These are phyloP conservation scores for Panicum virgatum DNA, from an alignment of 202 grass and related monocot genomes.

Conservation along the genomic window DNA sequence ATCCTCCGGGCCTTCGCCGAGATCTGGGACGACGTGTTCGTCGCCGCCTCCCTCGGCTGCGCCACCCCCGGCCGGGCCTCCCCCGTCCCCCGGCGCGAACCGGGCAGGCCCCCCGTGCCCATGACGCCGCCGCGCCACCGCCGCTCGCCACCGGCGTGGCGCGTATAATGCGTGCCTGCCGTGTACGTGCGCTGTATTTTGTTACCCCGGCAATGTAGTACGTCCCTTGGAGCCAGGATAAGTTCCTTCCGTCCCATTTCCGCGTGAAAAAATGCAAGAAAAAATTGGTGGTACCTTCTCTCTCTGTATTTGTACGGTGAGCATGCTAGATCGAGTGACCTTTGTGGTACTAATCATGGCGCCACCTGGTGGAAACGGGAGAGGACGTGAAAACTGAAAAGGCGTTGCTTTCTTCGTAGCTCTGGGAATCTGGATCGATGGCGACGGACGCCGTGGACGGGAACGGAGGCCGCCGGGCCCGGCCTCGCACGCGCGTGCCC, in stretches of 20 bases:
- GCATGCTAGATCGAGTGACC: neutral
- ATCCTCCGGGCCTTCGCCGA: conserved; percentile 82
- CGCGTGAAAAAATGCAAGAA: neutral
- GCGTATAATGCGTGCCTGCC: neutral
- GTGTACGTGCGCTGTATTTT: neutral
- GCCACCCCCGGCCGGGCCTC: neutral
- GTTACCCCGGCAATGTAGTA: neutral
- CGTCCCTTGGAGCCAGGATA: neutral
- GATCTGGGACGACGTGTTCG: conserved; percentile 82
- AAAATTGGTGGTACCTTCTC: neutral
- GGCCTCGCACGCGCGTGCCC: neutral
- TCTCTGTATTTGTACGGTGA: neutral
- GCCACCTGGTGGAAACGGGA: neutral
- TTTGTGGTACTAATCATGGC: conserved; percentile 10
- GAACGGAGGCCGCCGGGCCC: neutral
- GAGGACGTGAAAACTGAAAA: conserved; percentile 30
- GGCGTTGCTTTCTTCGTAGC: neutral
- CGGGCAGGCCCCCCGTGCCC: conserved; percentile 11
- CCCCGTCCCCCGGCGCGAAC: neutral
- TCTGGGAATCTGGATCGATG: conserved; percentile 15
- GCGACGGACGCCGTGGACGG: neutral
- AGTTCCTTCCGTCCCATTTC: neutral
- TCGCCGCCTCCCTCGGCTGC: conserved; percentile 29
- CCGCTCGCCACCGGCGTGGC: conserved; percentile 44
- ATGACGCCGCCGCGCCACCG: conserved; percentile 39